These are phyloP conservation scores for Blastobotrys robertii DNA, from an alignment of 805 yeast genomes.

Conservation along the genomic window DNA sequence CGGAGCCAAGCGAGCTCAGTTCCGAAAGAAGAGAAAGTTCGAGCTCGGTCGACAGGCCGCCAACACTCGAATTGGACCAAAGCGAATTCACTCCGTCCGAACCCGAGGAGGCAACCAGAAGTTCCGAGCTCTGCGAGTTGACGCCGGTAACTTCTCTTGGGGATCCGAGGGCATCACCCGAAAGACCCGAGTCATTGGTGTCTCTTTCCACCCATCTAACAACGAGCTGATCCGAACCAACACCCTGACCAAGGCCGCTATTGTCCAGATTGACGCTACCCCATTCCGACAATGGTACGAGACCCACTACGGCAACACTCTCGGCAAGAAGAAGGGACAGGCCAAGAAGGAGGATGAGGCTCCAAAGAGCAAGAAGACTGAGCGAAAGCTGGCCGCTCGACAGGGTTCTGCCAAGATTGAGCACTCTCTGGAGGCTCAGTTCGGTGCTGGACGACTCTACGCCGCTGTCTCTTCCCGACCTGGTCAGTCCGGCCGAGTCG, in stretches of 20 bases:
- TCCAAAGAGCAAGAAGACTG: constrained; percentile 65
- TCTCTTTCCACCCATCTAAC: constrained; percentile 98
- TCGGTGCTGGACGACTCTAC: constrained; percentile 98
- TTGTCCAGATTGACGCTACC: constrained; percentile 99
- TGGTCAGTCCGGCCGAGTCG: constrained; percentile 99
- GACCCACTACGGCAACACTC: constrained; percentile 89
- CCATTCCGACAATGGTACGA: constrained; percentile 99
- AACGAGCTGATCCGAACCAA: constrained; percentile 99
- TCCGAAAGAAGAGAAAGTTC: constrained; percentile 99
- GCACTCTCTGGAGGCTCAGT: constrained; percentile 87
- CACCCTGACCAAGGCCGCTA: constrained; percentile 98
- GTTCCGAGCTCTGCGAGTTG: constrained; percentile 99
- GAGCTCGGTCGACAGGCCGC: constrained; percentile 99
- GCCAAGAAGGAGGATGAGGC: constrained; percentile 28
- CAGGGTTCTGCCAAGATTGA: constrained; percentile 77
- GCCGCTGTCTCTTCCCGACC: constrained; percentile 99
- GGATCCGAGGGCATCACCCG: constrained; percentile 97
- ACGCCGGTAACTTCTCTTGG: constrained; percentile 98
- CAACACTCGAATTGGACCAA: constrained; percentile 97
- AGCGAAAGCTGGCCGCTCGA: constrained; percentile 92
- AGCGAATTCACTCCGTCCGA: constrained; percentile 98
- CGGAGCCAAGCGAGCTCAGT: constrained; percentile 99
- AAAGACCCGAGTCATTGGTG: constrained; percentile 98
- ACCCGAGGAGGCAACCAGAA: constrained; percentile 99
- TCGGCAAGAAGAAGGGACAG: constrained; percentile 67